Evolutionary conservation across 2,329 filamentous ascomycete species (phyloP).

Genomic region (Alternaria sp.): DNA sequence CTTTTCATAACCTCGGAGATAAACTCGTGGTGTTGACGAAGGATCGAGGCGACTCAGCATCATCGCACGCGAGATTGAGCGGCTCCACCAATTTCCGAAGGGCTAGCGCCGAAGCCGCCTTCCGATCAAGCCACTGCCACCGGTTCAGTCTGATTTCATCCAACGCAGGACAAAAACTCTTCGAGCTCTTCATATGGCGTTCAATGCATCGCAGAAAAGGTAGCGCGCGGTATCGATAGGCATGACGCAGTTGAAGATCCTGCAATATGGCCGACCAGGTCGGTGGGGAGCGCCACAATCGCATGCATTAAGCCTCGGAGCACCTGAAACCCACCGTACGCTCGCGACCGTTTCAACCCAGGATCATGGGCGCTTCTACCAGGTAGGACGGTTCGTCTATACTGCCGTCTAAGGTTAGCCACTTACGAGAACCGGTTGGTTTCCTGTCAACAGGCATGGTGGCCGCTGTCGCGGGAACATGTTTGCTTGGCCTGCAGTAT

Average conservation of each 20-base stretch:
- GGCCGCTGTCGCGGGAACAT: conserved; percentile 30
- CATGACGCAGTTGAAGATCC: conserved; percentile 14
- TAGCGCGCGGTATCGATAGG: neutral
- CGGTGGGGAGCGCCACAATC: conserved; percentile 18
- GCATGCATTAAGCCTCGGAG: conserved; percentile 31
- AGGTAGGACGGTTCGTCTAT: conserved; percentile 30
- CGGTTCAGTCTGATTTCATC: neutral
- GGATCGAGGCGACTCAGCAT: neutral
- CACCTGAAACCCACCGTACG: conserved; percentile 41
- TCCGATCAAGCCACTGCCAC: neutral
- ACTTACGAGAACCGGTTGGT: conserved; percentile 15
- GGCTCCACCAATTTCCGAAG: conserved; percentile 1
- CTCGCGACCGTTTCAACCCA: conserved; percentile 43
- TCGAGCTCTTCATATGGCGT: neutral
- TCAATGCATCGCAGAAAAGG: neutral
- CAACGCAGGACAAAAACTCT: neutral
- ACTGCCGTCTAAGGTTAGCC: conserved; percentile 20
- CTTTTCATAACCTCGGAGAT: neutral
- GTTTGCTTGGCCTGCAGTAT: conserved; percentile 22
- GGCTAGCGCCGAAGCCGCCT: neutral
- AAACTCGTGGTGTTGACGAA: neutral
- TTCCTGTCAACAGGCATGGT: conserved; percentile 23
- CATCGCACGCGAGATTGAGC: neutral
- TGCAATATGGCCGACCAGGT: conserved; percentile 21
- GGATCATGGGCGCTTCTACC: conserved; percentile 37